These are phyloP conservation scores for Balamuthia mandrillaris DNA, from an alignment of 208 protist genomes.

Conservation along the genomic window DNA sequence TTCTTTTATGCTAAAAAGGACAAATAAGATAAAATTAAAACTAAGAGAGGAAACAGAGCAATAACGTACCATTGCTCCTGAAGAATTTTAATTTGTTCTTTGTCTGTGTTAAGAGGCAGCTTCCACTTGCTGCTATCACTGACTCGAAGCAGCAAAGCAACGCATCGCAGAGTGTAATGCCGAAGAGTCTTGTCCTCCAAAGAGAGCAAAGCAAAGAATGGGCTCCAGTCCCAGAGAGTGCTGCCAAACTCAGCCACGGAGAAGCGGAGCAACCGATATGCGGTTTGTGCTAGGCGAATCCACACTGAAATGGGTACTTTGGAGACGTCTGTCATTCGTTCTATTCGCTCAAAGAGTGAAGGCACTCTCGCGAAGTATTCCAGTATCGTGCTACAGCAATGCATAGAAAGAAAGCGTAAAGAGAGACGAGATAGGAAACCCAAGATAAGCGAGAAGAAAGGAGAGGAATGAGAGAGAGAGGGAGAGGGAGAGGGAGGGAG, in stretches of 20 bases:
- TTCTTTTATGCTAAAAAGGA: no score
- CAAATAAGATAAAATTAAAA: no score
- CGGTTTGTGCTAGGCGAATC: conserved; percentile 12
- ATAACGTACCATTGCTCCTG: not conserved
- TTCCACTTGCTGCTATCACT: conserved; percentile 6
- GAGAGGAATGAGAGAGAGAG: not conserved
- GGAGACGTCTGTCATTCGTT: no score
- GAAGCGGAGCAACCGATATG: conserved; percentile 1
- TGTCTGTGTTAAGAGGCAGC: not conserved
- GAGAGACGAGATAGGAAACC: not conserved
- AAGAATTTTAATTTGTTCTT: not conserved
- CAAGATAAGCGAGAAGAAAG: not conserved
- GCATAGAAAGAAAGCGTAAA: not conserved
- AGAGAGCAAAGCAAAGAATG: conserved; percentile 23
- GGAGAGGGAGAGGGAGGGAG: not conserved
- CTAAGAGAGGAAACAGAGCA: no score
- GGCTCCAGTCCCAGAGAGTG: conserved; percentile 24
- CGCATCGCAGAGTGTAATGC: not conserved
- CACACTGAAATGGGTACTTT: not conserved
- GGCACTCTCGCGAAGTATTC: no score
- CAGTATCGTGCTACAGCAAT: no score
- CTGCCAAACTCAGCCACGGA: conserved; percentile 19
- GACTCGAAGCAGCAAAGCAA: not conserved
- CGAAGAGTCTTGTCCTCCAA: not conserved
- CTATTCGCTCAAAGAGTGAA: no score